These are phyloP conservation scores for Globisporangium spinosum DNA, from an alignment of 352 stramenopile genomes.

Conservation along the genomic window DNA sequence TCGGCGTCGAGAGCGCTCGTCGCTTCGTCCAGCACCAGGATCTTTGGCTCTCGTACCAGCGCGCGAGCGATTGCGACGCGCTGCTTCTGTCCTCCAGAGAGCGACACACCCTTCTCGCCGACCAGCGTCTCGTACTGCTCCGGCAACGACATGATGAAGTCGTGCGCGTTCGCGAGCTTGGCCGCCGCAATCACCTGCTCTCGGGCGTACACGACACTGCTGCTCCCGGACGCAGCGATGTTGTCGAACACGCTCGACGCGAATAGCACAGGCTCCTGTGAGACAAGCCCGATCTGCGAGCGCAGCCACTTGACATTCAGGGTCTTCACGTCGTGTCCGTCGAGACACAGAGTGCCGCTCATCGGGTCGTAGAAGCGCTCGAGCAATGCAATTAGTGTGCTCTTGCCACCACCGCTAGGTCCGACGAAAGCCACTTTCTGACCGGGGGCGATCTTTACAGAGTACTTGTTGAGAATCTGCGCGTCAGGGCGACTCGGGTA, in stretches of 20 bases:
- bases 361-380: conserved; percentile 15
- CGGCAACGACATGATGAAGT: conserved; percentile 80
- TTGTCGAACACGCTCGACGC: not conserved
- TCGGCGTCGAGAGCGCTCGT: conserved; percentile 2
- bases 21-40: conserved; percentile 56
- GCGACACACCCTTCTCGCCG: conserved; percentile 30
- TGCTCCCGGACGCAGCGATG: not conserved
- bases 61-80: conserved; percentile 34
- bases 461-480: conserved; percentile 27
- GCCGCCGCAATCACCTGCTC: conserved; percentile 17
- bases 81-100: conserved; percentile 39
- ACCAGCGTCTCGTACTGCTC: conserved; percentile 77
- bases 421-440: conserved; percentile 22
- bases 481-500: conserved; percentile 57
- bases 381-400: conserved; percentile 8
- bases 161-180: conserved; percentile 40
- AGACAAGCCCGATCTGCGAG: not conserved
- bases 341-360: not conserved
- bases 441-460: conserved; percentile 24
- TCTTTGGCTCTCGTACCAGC: conserved; percentile 71
- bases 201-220: not conserved
- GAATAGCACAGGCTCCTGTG: not conserved
- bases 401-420: conserved; percentile 9
- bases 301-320: not conserved
- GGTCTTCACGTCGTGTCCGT: not conserved